Conservation (phyloP, 257 asterid genomes). For the Henckelia pumila region DNA sequence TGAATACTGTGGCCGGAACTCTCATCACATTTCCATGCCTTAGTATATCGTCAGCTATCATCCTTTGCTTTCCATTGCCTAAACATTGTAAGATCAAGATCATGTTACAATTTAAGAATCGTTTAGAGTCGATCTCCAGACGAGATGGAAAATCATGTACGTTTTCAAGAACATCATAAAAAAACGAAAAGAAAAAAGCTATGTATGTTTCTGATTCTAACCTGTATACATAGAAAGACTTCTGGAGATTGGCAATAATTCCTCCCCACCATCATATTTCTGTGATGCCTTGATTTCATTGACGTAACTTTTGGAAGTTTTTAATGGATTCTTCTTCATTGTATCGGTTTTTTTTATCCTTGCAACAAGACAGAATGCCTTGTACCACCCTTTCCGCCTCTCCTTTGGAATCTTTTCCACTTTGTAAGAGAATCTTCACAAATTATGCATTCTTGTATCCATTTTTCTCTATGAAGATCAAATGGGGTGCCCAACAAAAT, state of each 20-base stretch:
- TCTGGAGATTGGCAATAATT: constrained; percentile 42
- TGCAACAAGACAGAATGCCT: constrained; percentile 47
- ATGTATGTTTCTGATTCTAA: constrained; percentile 24
- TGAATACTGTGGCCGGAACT: constrained; percentile 64
- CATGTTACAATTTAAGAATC: background rate
- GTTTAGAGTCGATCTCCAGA: background rate
- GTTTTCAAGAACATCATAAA: background rate
- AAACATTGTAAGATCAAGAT: constrained; percentile 8
- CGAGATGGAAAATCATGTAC: background rate
- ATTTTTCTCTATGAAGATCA: constrained; percentile 12
- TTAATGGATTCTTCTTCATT: constrained; percentile 54
- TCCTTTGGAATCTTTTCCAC: constrained; percentile 9
- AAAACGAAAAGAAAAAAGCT: background rate
- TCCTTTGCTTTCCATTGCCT: constrained; percentile 54
- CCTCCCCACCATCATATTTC: constrained; percentile 29
- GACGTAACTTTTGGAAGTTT: constrained; percentile 54
- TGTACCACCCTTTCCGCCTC: background rate
- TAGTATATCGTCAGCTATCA: constrained; percentile 44
- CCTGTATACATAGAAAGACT: constrained; percentile 67
- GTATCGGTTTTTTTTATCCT: constrained; percentile 29
- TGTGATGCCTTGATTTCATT: constrained; percentile 30
- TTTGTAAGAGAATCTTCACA: background rate
- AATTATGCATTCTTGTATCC: constrained; percentile 3
- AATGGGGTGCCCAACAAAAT: background rate
- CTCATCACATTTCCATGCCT: constrained; percentile 38